These are phyloP conservation scores for Phytophthora multivora DNA, from an alignment of 352 stramenopile species.

Conservation along the genomic window DNA sequence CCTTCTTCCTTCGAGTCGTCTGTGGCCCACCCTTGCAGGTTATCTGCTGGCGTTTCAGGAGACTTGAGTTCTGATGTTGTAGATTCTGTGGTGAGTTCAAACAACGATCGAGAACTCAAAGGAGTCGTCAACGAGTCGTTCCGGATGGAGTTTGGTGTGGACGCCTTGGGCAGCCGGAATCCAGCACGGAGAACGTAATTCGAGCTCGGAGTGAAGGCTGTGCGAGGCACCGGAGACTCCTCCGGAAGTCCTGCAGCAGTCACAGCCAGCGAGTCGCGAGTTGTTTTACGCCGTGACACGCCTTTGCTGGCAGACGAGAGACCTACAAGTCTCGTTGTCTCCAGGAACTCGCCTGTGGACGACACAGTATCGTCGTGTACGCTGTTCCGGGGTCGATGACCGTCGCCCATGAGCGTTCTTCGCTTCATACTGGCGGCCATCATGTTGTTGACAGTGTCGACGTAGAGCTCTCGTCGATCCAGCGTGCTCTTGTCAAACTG, in stretches of 20 bases:
- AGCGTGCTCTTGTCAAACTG: slow-evolving; percentile 86
- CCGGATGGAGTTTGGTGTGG: slow-evolving; percentile 31
- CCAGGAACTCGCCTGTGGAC: slow-evolving; percentile 40
- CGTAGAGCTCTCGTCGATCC: slow-evolving; percentile 78
- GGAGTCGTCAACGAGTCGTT: slow-evolving; percentile 30
- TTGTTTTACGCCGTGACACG: slow-evolving; percentile 29
- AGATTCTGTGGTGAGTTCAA: slow-evolving; percentile 29
- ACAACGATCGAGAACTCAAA: slow-evolving; percentile 28
- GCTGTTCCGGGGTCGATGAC: slow-evolving; percentile 20
- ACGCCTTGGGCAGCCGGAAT: slow-evolving; percentile 59
- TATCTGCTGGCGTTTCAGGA: slow-evolving; percentile 25
- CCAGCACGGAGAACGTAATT: slow-evolving; percentile 59
- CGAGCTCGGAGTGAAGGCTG: slow-evolving; percentile 44
- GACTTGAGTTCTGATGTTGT: slow-evolving; percentile 5
- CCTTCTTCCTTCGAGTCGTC: slow-evolving; percentile 34
- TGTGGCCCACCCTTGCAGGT: slow-evolving; percentile 43
- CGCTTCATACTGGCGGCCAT: slow-evolving; percentile 74
- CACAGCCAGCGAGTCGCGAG: slow-evolving; percentile 34
- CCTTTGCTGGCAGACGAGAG: slow-evolving; percentile 20
- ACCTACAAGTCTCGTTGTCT: slow-evolving; percentile 50
- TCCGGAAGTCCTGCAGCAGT: slow-evolving; percentile 34
- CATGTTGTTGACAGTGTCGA: slow-evolving; percentile 84
- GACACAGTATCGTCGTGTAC: slow-evolving; percentile 29
- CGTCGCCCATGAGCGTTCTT: slow-evolving; percentile 47
- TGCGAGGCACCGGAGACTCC: slow-evolving; percentile 31